phyloP scores from a whole-genome alignment of 495 filamentous ascomycete species.

The Zalerion maritima region DNA sequence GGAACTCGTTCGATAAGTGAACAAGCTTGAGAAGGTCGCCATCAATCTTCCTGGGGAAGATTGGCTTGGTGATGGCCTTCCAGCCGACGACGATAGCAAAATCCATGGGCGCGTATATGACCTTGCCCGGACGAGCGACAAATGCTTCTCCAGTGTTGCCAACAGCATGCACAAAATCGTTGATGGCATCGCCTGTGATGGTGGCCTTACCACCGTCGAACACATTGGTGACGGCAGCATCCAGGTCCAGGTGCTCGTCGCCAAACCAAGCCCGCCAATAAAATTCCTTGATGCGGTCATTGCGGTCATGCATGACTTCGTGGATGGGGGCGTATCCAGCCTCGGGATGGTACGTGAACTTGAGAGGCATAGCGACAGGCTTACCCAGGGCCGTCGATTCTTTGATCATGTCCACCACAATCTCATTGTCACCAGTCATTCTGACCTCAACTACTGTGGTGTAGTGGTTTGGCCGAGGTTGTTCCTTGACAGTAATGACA shows the following conservation, averaged over 20 bases:
- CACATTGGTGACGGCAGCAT: conserved; percentile 64
- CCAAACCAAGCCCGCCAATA: conserved; percentile 97
- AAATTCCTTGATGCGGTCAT: conserved; percentile 94
- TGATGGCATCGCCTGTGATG: conserved; percentile 82
- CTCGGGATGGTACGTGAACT: conserved; percentile 86
- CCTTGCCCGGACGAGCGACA: conserved; percentile 88
- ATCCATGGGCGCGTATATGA: conserved; percentile 94
- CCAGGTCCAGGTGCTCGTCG: conserved; percentile 67
- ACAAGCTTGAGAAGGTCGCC: conserved; percentile 90
- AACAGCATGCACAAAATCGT: conserved; percentile 96
- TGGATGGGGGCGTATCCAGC: conserved; percentile 88
- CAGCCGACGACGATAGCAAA: conserved; percentile 97
- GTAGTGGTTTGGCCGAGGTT: conserved; percentile 44
- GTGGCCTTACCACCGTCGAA: conserved; percentile 79
- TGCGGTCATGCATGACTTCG: conserved; percentile 87
- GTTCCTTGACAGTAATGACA: conserved; percentile 59
- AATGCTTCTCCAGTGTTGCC: conserved; percentile 98
- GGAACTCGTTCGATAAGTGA: conserved; percentile 91
- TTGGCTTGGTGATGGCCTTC: conserved; percentile 98
- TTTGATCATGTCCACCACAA: conserved; percentile 75
- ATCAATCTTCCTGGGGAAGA: conserved; percentile 89
- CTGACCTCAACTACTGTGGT: conserved; percentile 77
- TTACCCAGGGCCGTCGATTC: conserved; percentile 69
- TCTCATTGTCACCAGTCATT: conserved; percentile 58
- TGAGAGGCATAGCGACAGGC: conserved; percentile 63